These are phyloP conservation scores for Epichloe baconii DNA, from an alignment of 2,329 filamentous ascomycete genomes.

Conservation along the genomic window DNA sequence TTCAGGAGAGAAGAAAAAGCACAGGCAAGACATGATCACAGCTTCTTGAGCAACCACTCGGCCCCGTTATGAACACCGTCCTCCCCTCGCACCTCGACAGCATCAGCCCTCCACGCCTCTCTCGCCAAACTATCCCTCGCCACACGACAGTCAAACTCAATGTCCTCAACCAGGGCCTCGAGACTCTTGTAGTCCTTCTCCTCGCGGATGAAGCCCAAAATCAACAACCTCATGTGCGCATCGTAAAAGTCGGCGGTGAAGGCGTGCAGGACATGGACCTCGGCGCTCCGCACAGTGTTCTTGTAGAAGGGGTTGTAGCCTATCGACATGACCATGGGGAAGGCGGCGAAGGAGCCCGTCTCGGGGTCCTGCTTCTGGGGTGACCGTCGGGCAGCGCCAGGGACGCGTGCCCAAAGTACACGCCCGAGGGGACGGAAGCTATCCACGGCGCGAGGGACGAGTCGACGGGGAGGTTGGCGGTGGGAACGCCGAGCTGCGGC, in stretches of 20 bases:
- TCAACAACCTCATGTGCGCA: constrained; percentile 60
- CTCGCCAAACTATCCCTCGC: constrained; percentile 59
- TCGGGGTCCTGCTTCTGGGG: constrained; percentile 18
- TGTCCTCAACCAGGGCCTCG: constrained; percentile 78
- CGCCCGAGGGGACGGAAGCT: constrained; percentile 54
- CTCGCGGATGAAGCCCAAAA: constrained; percentile 78
- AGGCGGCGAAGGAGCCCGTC: constrained; percentile 32
- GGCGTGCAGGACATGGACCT: constrained; percentile 75
- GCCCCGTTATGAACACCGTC: constrained; percentile 12
- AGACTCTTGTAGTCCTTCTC: constrained; percentile 79
- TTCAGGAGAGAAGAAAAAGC: not conserved
- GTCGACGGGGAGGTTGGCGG: constrained; percentile 78
- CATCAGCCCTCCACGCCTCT: constrained; percentile 40
- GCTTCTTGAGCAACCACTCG: constrained; percentile 23
- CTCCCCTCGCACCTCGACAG: constrained; percentile 12
- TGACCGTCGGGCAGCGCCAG: constrained; percentile 44
- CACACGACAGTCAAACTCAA: constrained; percentile 77
- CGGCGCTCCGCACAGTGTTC: constrained; percentile 73
- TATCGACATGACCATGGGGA: constrained; percentile 85
- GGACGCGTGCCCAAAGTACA: constrained; percentile 88
- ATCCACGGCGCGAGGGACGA: constrained; percentile 47
- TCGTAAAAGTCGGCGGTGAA: constrained; percentile 80
- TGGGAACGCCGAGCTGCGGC: constrained; percentile 77
- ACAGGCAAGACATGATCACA: not conserved
- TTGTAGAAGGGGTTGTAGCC: constrained; percentile 98